These are phyloP conservation scores for Sarocladiaceae sp. DNA, from an alignment of 2,329 filamentous ascomycete genomes.

Conservation along the genomic window DNA sequence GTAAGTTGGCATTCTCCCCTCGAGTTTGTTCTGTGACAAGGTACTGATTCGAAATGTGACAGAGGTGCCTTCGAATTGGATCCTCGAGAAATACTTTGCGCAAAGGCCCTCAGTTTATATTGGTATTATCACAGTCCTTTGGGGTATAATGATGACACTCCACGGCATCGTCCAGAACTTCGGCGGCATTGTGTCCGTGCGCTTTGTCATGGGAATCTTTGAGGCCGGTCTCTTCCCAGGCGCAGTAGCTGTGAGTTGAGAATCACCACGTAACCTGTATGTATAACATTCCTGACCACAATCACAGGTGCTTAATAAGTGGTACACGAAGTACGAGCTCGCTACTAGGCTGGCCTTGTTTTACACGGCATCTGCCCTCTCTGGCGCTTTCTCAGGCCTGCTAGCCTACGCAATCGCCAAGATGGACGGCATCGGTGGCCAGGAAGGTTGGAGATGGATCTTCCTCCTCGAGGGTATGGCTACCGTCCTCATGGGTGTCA, in stretches of 20 bases:
- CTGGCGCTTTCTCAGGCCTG: constrained; percentile 11
- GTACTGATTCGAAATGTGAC: neutral
- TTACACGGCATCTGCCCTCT: constrained; percentile 15
- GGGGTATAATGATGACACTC: constrained; percentile 19
- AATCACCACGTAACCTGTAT: neutral
- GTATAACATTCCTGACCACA: neutral
- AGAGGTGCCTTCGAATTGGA: neutral
- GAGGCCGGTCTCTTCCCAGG: neutral
- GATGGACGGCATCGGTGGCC: constrained; percentile 12
- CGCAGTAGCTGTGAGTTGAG: neutral
- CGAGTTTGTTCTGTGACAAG: neutral
- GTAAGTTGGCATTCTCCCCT: neutral
- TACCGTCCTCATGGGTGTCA: constrained; percentile 24
- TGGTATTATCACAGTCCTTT: constrained; percentile 56
- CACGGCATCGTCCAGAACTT: constrained; percentile 18
- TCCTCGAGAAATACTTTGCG: constrained; percentile 28
- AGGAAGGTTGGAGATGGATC: constrained; percentile 12
- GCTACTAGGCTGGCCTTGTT: constrained; percentile 6
- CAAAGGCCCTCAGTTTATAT: constrained; percentile 56
- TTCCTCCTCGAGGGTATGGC: constrained; percentile 9
- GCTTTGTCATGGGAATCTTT: neutral
- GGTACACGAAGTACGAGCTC: neutral
- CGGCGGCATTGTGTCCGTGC: constrained; percentile 9
- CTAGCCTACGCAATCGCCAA: constrained; percentile 10
- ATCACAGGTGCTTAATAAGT: neutral